Conservation (phyloP, 768 basidiomycete species). For the Fibroporia radiculosa region DNA sequence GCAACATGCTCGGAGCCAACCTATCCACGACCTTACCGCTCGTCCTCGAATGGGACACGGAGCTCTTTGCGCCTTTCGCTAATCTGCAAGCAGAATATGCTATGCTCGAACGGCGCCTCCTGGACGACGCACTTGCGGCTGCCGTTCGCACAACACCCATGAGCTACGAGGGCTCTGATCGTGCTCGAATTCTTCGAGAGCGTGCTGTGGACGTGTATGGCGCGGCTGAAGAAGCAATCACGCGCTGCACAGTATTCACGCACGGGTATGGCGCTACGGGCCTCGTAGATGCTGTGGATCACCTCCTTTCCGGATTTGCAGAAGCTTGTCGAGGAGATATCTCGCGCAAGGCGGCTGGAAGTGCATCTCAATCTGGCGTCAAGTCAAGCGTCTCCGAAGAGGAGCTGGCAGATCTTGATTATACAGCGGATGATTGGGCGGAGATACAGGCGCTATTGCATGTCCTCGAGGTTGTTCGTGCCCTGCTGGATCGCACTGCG, state of each 20-base stretch:
- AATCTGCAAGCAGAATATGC: constrained; percentile 86
- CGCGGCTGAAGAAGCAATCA: constrained; percentile 72
- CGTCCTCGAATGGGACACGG: constrained; percentile 72
- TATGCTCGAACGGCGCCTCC: constrained; percentile 61
- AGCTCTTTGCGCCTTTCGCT: constrained; percentile 90
- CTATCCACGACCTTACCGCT: constrained; percentile 6
- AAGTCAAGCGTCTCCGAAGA: constrained; percentile 33
- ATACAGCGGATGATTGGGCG: constrained; percentile 83
- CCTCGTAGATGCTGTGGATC: constrained; percentile 68
- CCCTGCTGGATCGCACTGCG: constrained; percentile 58
- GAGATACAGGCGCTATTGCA: constrained; percentile 78
- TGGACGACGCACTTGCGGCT: constrained; percentile 51
- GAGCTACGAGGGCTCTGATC: constrained; percentile 25
- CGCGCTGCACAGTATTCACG: constrained; percentile 72
- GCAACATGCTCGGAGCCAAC: constrained; percentile 9
- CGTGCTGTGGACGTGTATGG: constrained; percentile 67
- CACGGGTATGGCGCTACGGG: constrained; percentile 81
- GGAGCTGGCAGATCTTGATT: constrained; percentile 74
- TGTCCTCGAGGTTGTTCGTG: constrained; percentile 72
- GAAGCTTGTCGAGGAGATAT: constrained; percentile 52
- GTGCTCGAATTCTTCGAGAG: constrained; percentile 65
- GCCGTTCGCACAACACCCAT: constrained; percentile 32
- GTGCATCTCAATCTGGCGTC: constrained; percentile 15
- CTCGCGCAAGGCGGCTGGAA: constrained; percentile 12
- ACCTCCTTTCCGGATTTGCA: constrained; percentile 64